These are phyloP conservation scores for Alternaria gaisen DNA, from an alignment of 2,329 filamentous ascomycete genomes.

Conservation along the genomic window DNA sequence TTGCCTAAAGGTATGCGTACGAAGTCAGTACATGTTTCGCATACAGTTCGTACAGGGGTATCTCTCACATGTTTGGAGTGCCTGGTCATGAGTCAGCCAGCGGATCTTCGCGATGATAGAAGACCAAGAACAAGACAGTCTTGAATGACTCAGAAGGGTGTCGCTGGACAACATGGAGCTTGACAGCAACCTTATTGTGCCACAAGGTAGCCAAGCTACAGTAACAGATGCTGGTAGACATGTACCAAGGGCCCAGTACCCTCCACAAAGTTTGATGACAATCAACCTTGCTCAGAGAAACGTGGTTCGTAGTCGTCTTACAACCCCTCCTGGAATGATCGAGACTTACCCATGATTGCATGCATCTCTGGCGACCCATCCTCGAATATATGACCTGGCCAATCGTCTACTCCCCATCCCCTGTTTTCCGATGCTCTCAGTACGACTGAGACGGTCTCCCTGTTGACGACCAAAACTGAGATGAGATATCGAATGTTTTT, in stretches of 20 bases:
- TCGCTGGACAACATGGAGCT: neutral
- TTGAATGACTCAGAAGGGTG: neutral
- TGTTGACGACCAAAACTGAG: conserved; percentile 24
- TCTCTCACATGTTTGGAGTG: conserved; percentile 21
- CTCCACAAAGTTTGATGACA: no score
- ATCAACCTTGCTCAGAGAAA: no score
- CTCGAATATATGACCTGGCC: conserved; percentile 29
- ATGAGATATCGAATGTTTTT: conserved; percentile 27
- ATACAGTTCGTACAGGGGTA: no score
- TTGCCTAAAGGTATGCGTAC: neutral
- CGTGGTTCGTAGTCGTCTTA: neutral
- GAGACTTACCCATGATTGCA: conserved; percentile 27
- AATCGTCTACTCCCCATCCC: conserved; percentile 15
- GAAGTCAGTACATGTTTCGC: no score
- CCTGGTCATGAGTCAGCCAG: conserved; percentile 7
- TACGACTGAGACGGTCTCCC: conserved; percentile 23
- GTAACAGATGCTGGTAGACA: no score
- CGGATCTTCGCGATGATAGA: neutral
- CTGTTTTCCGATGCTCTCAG: conserved; percentile 15
- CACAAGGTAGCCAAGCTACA: no score
- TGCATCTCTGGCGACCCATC: conserved; percentile 17
- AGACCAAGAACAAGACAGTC: neutral
- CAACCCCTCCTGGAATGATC: neutral
- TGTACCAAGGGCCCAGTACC: no score
- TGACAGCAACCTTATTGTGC: neutral